Percentiles rank a stretch among this genome's conserved stretches.
These are phyloP conservation scores for Alternaria atra DNA, from an alignment of 2,329 filamentous ascomycete species.

Conservation along the genomic window DNA sequence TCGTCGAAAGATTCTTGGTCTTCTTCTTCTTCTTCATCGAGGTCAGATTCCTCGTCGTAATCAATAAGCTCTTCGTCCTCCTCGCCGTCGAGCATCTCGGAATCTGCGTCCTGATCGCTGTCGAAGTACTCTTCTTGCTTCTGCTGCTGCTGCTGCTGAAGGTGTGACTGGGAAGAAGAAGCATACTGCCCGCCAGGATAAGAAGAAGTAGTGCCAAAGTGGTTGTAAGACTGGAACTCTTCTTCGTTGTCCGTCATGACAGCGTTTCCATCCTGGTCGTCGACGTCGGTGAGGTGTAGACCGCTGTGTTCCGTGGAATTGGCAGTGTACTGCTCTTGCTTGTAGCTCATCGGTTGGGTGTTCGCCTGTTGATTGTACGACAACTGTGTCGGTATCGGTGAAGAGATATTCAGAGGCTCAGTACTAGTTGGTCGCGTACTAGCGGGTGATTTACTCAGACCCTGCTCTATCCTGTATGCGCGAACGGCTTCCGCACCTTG, in stretches of 20 bases:
- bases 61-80: constrained; percentile 13
- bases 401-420: constrained; percentile 34
- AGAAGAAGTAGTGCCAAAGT: constrained; percentile 5
- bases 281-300: constrained; percentile 18
- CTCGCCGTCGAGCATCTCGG: constrained; percentile 23
- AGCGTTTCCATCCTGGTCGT: constrained; percentile 19
- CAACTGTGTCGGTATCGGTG: constrained; percentile 34
- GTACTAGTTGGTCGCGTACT: constrained; percentile 24
- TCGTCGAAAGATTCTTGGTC: constrained; percentile 18
- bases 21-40: constrained; percentile 13
- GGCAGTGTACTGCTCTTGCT: constrained; percentile 18
- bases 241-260: constrained; percentile 21
- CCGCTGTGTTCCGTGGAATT: constrained; percentile 19
- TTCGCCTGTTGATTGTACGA: constrained; percentile 26
- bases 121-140: not conserved
- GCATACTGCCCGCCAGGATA: constrained; percentile 5
- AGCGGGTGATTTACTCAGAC: constrained; percentile 25
- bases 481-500: constrained; percentile 44
- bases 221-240: constrained; percentile 16
- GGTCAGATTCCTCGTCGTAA: constrained; percentile 4
- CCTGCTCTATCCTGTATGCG: constrained; percentile 34
- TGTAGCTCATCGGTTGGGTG: constrained; percentile 13
- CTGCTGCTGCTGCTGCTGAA: not conserved
- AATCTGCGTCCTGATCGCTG: constrained; percentile 21
- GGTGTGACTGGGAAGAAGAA: constrained; percentile 4